Percentiles rank a stretch among this genome's conserved stretches.
Evolutionary conservation across 495 filamentous ascomycete species (phyloP).

Genomic region (Clavariopsis aquatica): DNA sequence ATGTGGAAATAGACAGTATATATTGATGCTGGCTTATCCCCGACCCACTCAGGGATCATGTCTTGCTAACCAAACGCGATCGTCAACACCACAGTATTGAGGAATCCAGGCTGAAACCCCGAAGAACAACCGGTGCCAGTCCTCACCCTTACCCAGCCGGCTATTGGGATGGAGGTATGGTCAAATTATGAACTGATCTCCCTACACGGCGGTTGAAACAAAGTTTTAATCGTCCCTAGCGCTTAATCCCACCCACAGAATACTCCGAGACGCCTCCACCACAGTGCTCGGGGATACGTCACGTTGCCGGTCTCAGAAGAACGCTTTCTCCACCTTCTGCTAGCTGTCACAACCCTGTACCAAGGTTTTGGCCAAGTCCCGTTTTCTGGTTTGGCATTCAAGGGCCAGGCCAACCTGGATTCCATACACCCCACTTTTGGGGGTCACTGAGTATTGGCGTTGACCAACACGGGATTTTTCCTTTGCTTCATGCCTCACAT

Average conservation of each 20-base stretch:
- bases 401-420: neutral
- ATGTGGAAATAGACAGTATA: no score
- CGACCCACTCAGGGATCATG: no score
- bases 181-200: neutral
- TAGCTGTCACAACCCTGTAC: slow-evolving; percentile 3
- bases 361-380: slow-evolving; percentile 5
- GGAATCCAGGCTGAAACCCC: neutral
- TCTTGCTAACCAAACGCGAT: neutral
- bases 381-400: slow-evolving; percentile 4
- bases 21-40: no score
- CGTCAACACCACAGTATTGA: neutral
- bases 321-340: slow-evolving; percentile 1
- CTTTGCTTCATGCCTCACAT: neutral
- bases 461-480: neutral
- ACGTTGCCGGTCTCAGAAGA: slow-evolving; percentile 3
- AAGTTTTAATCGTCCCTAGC: slow-evolving; percentile 2
- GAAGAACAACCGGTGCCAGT: neutral
- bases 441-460: neutral
- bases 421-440: neutral
- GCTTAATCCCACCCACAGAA: neutral
- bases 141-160: neutral
- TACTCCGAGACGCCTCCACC: neutral
- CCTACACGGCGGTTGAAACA: slow-evolving; percentile 4
- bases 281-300: neutral
- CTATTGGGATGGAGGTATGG: neutral